phyloP scores from a whole-genome alignment of 495 filamentous ascomycete genomes.

The Trichocladium antarcticum region DNA sequence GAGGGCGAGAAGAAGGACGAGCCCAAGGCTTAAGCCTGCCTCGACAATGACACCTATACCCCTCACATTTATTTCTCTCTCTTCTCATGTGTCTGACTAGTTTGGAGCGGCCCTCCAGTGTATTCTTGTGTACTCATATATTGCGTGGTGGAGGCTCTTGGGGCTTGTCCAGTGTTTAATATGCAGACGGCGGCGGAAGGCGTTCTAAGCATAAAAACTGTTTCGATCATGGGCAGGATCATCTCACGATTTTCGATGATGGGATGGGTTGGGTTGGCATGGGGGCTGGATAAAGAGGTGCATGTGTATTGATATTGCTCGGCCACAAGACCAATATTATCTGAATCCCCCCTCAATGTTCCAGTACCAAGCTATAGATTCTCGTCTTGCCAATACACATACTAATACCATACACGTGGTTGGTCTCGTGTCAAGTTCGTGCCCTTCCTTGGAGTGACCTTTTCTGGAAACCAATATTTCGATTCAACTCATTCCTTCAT shows the following conservation, averaged over 20 bases:
- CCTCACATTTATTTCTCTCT: conserved; percentile 16
- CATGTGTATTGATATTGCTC: conserved; percentile 15
- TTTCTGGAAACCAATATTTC: no score
- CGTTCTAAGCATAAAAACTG: conserved; percentile 41
- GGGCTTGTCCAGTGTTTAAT: conserved; percentile 26
- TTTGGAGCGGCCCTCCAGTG: conserved; percentile 26
- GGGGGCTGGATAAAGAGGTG: conserved; percentile 20
- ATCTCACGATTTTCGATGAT: conserved; percentile 25
- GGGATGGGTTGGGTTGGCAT: conserved; percentile 18
- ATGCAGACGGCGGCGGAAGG: conserved; percentile 36
- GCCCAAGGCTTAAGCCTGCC: conserved; percentile 33
- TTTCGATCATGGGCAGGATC: conserved; percentile 24
- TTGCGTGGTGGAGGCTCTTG: conserved; percentile 18
- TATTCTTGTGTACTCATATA: conserved; percentile 39
- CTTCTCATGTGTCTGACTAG: conserved; percentile 26
- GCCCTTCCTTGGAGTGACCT: no score
- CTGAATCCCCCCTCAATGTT: conserved; percentile 20
- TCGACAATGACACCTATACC: conserved; percentile 16
- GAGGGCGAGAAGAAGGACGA: conserved; percentile 80
- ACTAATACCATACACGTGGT: no score
- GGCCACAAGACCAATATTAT: conserved; percentile 16
- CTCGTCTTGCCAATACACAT: no score
- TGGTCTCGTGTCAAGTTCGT: no score
- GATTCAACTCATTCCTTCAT: no score
- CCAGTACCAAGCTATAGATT: no score